Evolutionary conservation across 139 green algal species (phyloP), one percentile per base, ranked within the genome.

Genomic region (Chlamydomonas eustigma): DNA sequence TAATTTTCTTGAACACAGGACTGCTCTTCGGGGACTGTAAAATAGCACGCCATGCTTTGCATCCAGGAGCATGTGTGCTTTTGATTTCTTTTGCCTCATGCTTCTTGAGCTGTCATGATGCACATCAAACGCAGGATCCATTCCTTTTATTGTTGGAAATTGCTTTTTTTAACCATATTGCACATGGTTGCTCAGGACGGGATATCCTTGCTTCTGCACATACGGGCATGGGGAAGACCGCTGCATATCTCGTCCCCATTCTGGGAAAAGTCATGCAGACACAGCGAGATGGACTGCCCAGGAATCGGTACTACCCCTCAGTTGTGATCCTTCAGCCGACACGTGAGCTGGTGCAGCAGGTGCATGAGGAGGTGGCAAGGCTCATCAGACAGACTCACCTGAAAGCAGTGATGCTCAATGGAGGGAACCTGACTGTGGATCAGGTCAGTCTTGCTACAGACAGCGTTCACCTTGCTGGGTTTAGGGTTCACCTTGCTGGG

Each of bases 271-370:
- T 90, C 3, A 65, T 78, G 25, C 12, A 58, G 44, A 58, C 44
- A 18, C 44, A 12, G 44, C 12, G 44, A 58, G 44, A 58, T 58
- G 18, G 32, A 30, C 25, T 69, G 2, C 37, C 73, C 2, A 66
- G 58, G 51, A 85, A 85, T 79, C 70, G 31, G n/a, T 77, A 74
- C 1, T 58, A 67, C 66, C 84, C 84, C 1, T 39, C 74, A 1
- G 83, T 71, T 1, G 37, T 89, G 25, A 38, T 95, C 39, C 78
- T 94, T 50, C 85, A 84, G 39, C 91, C 91, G 18, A 94, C 88
- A 0, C 71, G 87, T 0, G 91, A 95, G 84, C 85, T 95, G n/a
- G 89, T 77, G 58, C 50, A 88, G 71, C 91, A 95, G 83, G 77
- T 88, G 73, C 4, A 64, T 24, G 24, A 0, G 58, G 37, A 75